phyloP scores from a whole-genome alignment of 768 basidiomycete genomes.

The Amanita fuliginea region DNA sequence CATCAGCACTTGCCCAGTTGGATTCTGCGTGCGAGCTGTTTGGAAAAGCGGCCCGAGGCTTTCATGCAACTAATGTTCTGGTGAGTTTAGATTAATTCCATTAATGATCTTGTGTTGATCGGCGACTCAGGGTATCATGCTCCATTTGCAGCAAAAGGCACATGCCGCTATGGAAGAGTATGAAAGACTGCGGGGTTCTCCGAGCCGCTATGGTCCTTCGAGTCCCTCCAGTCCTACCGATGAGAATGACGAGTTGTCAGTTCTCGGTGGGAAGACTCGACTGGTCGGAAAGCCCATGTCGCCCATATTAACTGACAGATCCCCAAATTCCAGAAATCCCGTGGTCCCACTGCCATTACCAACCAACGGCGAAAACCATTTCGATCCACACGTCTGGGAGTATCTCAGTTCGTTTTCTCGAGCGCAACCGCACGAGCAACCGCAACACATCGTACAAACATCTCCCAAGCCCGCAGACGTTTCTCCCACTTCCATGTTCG shows the following conservation, averaged over 20 bases:
- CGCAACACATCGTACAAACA: constrained; percentile 6
- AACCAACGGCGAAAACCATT: constrained; percentile 33
- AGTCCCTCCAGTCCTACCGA: constrained; percentile 33
- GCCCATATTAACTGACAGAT: constrained; percentile 45
- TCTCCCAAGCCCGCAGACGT: constrained; percentile 17
- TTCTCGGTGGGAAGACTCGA: constrained; percentile 57
- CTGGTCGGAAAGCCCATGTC: constrained; percentile 53
- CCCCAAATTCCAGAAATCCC: constrained; percentile 62
- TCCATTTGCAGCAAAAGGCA: constrained; percentile 52
- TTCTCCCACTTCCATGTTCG: constrained; percentile 32
- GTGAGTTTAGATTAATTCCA: constrained; percentile 23
- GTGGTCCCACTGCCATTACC: constrained; percentile 61
- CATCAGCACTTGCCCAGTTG: constrained; percentile 61
- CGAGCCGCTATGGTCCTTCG: constrained; percentile 24
- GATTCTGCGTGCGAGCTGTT: constrained; percentile 71
- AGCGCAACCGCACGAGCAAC: constrained; percentile 8
- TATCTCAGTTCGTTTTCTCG: constrained; percentile 52
- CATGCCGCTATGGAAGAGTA: constrained; percentile 55
- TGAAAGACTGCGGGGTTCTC: constrained; percentile 43
- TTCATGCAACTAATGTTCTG: constrained; percentile 54
- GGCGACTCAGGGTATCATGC: constrained; percentile 46
- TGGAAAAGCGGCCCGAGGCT: constrained; percentile 55
- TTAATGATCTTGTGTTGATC: neutral
- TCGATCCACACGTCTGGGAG: constrained; percentile 55
- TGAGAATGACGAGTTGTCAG: constrained; percentile 53